A percentile compares a stretch with the other conserved stretches of the same genome.
These are phyloP conservation scores for Dianthus caryophyllus DNA, from an alignment of 148 eudicot genomes.

Conservation along the genomic window DNA sequence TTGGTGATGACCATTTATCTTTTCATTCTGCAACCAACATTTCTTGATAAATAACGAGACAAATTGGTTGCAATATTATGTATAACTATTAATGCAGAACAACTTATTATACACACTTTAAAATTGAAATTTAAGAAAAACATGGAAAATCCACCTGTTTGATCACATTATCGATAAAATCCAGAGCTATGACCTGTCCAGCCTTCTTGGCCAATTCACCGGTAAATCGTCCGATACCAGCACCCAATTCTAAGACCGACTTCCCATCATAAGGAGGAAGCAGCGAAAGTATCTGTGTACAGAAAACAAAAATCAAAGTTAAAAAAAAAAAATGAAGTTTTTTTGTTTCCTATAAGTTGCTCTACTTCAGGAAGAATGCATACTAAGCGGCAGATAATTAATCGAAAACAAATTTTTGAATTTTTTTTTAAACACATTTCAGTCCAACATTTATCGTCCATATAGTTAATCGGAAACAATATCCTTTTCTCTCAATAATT, in stretches of 20 bases:
- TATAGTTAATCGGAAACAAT: too few species aligned
- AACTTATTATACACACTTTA: background rate
- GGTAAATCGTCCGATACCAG: constrained; percentile 98
- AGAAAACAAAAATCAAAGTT: too few species aligned
- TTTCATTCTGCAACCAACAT: constrained; percentile 68
- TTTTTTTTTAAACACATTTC: too few species aligned
- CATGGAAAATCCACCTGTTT: constrained; percentile 60
- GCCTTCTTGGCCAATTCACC: constrained; percentile 84
- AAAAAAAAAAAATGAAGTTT: too few species aligned
- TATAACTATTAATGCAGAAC: too few species aligned
- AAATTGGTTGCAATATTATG: background rate
- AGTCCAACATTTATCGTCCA: too few species aligned
- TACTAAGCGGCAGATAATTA: too few species aligned
- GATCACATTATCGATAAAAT: constrained; percentile 84
- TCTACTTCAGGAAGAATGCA: too few species aligned
- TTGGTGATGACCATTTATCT: constrained; percentile 63
- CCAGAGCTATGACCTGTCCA: constrained; percentile 70
- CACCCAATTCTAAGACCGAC: constrained; percentile 88
- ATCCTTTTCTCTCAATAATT: too few species aligned
- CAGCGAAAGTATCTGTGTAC: constrained; percentile 67
- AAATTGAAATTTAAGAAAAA: background rate
- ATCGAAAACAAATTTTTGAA: too few species aligned
- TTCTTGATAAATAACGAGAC: background rate
- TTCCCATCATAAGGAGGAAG: constrained; percentile 90
- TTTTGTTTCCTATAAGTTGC: too few species aligned